phyloP scores from a whole-genome alignment of 305 asterid species.

The Rubia balearica region DNA sequence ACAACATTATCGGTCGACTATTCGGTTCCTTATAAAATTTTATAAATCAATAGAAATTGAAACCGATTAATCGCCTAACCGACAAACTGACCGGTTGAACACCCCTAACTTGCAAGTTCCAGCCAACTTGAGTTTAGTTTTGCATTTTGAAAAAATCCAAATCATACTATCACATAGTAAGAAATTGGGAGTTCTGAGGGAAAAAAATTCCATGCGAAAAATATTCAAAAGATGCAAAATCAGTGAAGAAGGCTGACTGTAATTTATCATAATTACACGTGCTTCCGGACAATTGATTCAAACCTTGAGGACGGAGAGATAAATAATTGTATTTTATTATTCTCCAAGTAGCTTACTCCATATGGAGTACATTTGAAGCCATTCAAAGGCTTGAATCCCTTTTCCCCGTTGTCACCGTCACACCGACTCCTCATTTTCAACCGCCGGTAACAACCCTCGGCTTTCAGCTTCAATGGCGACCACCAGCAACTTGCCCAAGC shows the following conservation, averaged over 20 bases:
- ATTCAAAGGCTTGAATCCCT: not conserved
- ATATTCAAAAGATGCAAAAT: not conserved
- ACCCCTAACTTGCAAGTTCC: too few species aligned
- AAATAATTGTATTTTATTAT: not conserved
- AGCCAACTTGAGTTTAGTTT: too few species aligned
- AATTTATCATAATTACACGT: not conserved
- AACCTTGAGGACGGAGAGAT: not conserved
- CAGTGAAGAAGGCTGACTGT: not conserved
- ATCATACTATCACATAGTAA: too few species aligned
- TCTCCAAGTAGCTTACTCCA: not conserved
- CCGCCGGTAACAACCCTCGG: not conserved
- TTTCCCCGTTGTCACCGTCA: not conserved
- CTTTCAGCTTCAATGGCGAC: conserved; percentile 39
- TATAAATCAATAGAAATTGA: too few species aligned
- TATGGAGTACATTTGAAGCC: conserved; percentile 6
- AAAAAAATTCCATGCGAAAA: not conserved
- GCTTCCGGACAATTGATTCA: not conserved
- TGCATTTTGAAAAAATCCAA: too few species aligned
- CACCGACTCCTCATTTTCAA: conserved; percentile 1
- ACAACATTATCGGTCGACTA: too few species aligned
- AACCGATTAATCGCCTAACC: too few species aligned
- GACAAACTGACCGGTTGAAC: too few species aligned
- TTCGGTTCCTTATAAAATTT: too few species aligned
- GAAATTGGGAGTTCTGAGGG: too few species aligned
- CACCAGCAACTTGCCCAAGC: conserved; percentile 75